Conservation (phyloP, 208 protist species). For the Wallacemonas rigidus region DNA sequence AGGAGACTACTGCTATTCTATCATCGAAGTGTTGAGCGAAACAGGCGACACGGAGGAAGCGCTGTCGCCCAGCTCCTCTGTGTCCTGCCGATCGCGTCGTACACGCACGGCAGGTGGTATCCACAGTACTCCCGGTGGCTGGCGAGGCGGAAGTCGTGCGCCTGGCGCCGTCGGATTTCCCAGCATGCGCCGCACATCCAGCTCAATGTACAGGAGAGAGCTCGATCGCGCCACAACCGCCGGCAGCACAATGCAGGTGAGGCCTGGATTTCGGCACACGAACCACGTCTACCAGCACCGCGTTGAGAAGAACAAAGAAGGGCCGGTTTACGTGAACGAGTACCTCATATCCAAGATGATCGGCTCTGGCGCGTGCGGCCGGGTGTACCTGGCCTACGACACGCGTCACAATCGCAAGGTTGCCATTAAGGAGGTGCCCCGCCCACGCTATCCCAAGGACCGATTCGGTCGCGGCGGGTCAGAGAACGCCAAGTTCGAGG, state of each 20-base stretch:
- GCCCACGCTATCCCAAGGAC: constrained; percentile 28
- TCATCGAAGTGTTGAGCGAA: constrained; percentile 19
- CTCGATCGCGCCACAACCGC: neutral
- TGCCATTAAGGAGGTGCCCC: constrained; percentile 77
- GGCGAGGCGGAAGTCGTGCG: neutral
- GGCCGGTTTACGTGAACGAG: constrained; percentile 58
- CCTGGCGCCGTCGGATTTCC: neutral
- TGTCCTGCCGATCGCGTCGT: neutral
- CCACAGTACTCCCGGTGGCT: neutral
- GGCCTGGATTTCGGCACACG: neutral
- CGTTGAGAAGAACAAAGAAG: constrained; percentile 25
- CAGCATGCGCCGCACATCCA: neutral
- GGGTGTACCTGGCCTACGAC: constrained; percentile 68
- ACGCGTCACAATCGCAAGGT: constrained; percentile 42
- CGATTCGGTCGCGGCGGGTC: constrained; percentile 13
- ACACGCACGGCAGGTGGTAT: neutral
- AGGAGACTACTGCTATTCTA: neutral
- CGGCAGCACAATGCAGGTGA: neutral
- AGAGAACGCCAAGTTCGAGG: constrained; percentile 52
- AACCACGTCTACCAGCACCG: neutral
- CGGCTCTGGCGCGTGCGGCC: constrained; percentile 65
- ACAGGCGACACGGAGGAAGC: neutral
- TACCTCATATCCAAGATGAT: constrained; percentile 77
- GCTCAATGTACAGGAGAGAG: neutral
- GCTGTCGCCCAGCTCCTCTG: neutral